Evolutionary conservation across 441 rosid genomes (phyloP), one percentile per base, ranked within the genome.

Genomic region (Gossypium trilobum): DNA sequence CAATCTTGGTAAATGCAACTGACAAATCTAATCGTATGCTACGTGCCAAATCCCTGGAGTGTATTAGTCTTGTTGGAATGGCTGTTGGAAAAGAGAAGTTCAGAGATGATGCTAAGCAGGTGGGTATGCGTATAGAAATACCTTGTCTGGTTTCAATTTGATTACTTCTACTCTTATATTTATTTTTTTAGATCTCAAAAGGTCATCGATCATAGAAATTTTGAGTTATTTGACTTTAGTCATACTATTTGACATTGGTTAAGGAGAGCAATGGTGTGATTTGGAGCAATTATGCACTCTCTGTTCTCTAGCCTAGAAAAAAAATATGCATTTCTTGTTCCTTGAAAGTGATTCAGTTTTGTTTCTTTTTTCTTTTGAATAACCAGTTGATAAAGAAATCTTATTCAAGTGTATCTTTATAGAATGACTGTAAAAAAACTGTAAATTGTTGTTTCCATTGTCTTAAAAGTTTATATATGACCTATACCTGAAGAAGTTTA

Each of bases 41-140:
- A 59, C 98, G 99, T 77, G 99, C 99, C 69, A 95, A 95, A 76
- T 92, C 99, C 70, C 93, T 95, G 98, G 99, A 95, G 78, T 95
- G 99, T 86, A 95, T 95, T 72, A 95, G 99, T 85, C 86, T 95
- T 74, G 99, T 95, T 79, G 99, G 98, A 73, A 95, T 95, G 99
- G 99, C 99, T 76, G 99, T 95, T 71, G 99, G 99, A 74, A 95
- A 95, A 80, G 97, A 95, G 70, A 95, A 89, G 82, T 95, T 95
- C 77, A 91, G 86, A 83, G 91, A 85, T 56, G 99, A 95, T 67
- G 99, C 99, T 10, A 93, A 91, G 75, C 98, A 95, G 99, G 99
- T 95, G 79, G 57, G 74, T 5, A 52, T 7, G 17, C 29, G 0
- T 39, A 56, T 31, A 46, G 55, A 77, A 55, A 60, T 42, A 58